Base-by-base conservation (phyloP, 306 rosid species). In the Casuarina glauca region DNA sequence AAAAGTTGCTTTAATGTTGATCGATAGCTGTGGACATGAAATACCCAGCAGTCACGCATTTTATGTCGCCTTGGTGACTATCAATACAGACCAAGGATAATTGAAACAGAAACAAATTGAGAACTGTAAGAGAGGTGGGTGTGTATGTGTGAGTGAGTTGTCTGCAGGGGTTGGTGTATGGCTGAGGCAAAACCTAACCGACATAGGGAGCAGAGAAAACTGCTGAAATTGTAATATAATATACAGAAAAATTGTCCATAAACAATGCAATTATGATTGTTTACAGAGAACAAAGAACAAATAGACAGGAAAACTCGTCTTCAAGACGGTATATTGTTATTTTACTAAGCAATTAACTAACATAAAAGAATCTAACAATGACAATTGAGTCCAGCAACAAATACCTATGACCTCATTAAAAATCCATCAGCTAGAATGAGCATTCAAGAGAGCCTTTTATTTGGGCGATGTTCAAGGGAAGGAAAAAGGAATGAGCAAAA, bases 1-100 rank as follows among this genome's bases (percentile, higher is more conserved):
- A 91, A 95, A 68, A 95, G 94, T 81, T 76, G 97, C 85, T 93
- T 95, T 75, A 93, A 62, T 50, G 96, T 93, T 48, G 94, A 83
- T 81, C 88, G 94, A 75, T 95, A 95, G 82, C 99, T 95, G 89
- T 3, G 45, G 73, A 80, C 76, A 84, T 74, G 74, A 51, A 67
- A 72, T 54, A 67, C 52, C 46, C 49, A 50, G 51, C 41, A 62
- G 67, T 70, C 38, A 44, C 19, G 45, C 49, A 71, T 39, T 61
- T 57, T 66, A 32, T 41, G 38, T 64, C 9, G 16, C 26, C 11
- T 15, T 9, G 55, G 49, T 77, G 72, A 75, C 69, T 10, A 41
- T 57, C 49, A 16, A 6, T 19, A 69, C 35, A 51, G n/a, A 41
- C 41, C 52, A 72, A 58, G 35, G 20, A 68, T 42, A 66, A 39